Evolutionary conservation across 2,329 filamentous ascomycete genomes (phyloP).

Genomic region (Pseudogymnoascus sp.): DNA sequence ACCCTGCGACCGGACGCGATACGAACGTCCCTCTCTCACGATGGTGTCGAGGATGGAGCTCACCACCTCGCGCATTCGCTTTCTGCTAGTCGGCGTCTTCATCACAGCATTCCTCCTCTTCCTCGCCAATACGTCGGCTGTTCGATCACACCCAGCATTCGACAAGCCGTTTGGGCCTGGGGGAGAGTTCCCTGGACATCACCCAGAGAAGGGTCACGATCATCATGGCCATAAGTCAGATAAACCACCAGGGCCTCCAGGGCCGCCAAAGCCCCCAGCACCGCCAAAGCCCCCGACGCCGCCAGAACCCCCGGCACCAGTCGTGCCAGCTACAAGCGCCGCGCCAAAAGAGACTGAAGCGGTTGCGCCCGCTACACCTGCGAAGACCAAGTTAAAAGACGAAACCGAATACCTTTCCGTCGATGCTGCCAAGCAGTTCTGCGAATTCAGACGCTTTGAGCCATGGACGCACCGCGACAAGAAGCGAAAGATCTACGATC

Average conservation of each 20-base stretch:
- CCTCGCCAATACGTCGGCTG: background rate
- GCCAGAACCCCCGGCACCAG: background rate
- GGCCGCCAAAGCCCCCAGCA: background rate
- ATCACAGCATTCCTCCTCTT: conserved; percentile 4
- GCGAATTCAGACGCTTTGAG: conserved; percentile 33
- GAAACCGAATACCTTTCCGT: conserved; percentile 8
- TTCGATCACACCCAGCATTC: background rate
- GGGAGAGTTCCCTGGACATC: background rate
- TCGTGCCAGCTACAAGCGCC: background rate
- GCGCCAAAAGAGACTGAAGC: background rate
- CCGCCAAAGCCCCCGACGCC: background rate
- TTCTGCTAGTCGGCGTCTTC: background rate
- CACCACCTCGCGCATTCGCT: background rate
- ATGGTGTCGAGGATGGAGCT: conserved; percentile 8
- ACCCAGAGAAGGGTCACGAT: background rate
- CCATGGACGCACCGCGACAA: conserved; percentile 13
- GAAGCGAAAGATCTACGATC: conserved; percentile 49
- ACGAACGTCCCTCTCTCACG: background rate
- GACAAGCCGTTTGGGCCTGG: background rate
- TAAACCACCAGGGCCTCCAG: background rate
- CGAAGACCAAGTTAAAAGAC: conserved; percentile 9
- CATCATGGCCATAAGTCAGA: background rate
- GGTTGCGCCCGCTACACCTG: background rate
- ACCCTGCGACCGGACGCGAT: background rate
- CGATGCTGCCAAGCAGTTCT: conserved; percentile 20